These are phyloP conservation scores for Cenchrus americanus DNA, from an alignment of 176 grass and related monocot genomes.

Conservation along the genomic window DNA sequence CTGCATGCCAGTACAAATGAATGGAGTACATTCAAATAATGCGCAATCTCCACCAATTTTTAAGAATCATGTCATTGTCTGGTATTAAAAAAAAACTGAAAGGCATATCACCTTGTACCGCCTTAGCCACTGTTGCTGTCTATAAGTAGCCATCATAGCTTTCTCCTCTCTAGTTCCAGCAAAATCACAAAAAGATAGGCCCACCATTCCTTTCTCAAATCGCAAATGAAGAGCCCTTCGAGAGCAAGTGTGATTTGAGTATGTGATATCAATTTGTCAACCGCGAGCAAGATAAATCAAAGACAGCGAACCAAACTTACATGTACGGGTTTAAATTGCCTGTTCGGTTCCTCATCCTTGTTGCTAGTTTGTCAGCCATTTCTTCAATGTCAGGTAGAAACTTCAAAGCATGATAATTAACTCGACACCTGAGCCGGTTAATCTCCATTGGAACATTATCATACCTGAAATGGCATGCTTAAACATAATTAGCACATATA, in stretches of 20 bases:
- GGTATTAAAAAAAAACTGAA: constrained; percentile 18
- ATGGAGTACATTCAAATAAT: constrained; percentile 22
- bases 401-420: constrained; percentile 98
- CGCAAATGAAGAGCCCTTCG: constrained; percentile 95
- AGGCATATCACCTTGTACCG: constrained; percentile 77
- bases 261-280: constrained; percentile 31
- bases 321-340: constrained; percentile 83
- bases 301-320: constrained; percentile 43
- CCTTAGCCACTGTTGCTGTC: constrained; percentile 93
- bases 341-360: constrained; percentile 91
- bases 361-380: constrained; percentile 93
- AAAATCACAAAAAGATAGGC: constrained; percentile 99
- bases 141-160: constrained; percentile 91
- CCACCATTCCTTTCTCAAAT: constrained; percentile 99
- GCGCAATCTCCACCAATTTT: not conserved
- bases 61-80: not conserved
- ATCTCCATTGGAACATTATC: constrained; percentile 98
- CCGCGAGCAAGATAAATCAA: constrained; percentile 11
- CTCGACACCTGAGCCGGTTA: constrained; percentile 93
- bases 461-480: constrained; percentile 64
- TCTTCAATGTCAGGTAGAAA: constrained; percentile 96
- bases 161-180: constrained; percentile 94
- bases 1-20: constrained; percentile 52
- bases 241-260: constrained; percentile 25
- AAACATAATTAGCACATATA: constrained; percentile 5